Conservation (phyloP, 768 basidiomycete genomes). For the Boletales sp. region DNA sequence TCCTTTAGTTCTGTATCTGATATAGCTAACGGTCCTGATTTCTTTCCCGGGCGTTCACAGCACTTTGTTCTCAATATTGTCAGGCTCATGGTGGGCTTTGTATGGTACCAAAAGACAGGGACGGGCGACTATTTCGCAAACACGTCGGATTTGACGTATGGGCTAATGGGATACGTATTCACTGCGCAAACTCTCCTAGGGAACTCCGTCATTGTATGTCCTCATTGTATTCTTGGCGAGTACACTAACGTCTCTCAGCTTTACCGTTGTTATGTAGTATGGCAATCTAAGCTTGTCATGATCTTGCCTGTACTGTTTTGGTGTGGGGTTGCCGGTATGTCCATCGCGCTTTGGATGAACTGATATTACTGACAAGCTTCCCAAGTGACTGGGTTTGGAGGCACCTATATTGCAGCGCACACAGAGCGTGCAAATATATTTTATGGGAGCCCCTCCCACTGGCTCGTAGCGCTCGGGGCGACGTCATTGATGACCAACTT, state of each 20-base stretch:
- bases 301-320: slow-evolving; percentile 28
- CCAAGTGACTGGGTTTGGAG: slow-evolving; percentile 18
- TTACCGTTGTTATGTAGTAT: slow-evolving; percentile 31
- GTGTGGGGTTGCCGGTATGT: slow-evolving; percentile 24
- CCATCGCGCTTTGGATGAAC: not conserved
- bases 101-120: slow-evolving; percentile 15
- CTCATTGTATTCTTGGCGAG: not conserved
- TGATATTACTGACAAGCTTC: not conserved
- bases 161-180: slow-evolving; percentile 24
- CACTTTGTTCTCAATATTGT: slow-evolving; percentile 26
- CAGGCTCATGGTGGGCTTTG: slow-evolving; percentile 24
- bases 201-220: slow-evolving; percentile 27
- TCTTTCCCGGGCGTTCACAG: slow-evolving; percentile 4
- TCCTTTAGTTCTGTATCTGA: not conserved
- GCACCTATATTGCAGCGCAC: slow-evolving; percentile 14
- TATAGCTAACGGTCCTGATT: not conserved
- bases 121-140: slow-evolving; percentile 25
- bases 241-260: slow-evolving; percentile 14
- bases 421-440: slow-evolving; percentile 22
- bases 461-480: slow-evolving; percentile 34
- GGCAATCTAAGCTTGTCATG: slow-evolving; percentile 27
- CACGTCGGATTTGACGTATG: slow-evolving; percentile 25
- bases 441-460: slow-evolving; percentile 19
- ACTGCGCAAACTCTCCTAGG: slow-evolving; percentile 28
- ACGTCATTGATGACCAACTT: slow-evolving; percentile 33